Percentiles rank a stretch among this genome's conserved stretches.
Evolutionary conservation across 164 flowering plant genomes (phyloP).

Genomic region (Aristolochia fimbriata): DNA sequence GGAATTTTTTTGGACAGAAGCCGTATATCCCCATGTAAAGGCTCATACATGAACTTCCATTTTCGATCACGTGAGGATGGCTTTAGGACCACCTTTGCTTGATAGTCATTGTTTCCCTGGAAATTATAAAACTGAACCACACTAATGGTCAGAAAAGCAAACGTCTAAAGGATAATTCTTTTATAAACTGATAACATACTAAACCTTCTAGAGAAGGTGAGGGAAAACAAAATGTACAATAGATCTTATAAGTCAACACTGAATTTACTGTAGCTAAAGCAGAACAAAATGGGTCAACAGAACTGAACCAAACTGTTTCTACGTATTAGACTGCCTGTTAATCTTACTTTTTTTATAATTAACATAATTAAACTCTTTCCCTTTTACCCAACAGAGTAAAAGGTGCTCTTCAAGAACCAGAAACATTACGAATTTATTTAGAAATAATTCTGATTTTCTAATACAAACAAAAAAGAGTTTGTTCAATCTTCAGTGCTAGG

Average conservation of each 20-base stretch:
- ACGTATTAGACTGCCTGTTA: too few species aligned
- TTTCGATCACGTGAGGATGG: slow-evolving; percentile 52
- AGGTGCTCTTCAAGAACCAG: too few species aligned
- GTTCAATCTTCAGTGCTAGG: too few species aligned
- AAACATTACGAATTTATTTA: too few species aligned
- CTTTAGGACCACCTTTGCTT: slow-evolving; percentile 70
- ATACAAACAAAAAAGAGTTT: too few species aligned
- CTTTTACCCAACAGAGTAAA: too few species aligned
- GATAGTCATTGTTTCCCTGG: slow-evolving; percentile 51
- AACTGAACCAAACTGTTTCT: not conserved
- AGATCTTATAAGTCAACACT: not conserved
- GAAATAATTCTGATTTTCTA: too few species aligned
- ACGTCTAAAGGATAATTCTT: not conserved
- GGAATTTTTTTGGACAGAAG: slow-evolving; percentile 84
- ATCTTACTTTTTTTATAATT: too few species aligned
- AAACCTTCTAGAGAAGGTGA: not conserved
- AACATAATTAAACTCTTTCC: too few species aligned
- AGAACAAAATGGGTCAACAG: not conserved
- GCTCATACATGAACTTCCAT: slow-evolving; percentile 84
- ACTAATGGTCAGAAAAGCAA: slow-evolving; percentile 7
- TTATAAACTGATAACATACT: not conserved
- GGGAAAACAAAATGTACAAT: not conserved
- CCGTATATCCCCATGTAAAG: slow-evolving; percentile 58
- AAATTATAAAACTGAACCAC: slow-evolving; percentile 67
- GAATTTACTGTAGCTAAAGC: not conserved